phyloP scores from a whole-genome alignment of 805 yeast genomes.

The Blastobotrys terrestris region DNA sequence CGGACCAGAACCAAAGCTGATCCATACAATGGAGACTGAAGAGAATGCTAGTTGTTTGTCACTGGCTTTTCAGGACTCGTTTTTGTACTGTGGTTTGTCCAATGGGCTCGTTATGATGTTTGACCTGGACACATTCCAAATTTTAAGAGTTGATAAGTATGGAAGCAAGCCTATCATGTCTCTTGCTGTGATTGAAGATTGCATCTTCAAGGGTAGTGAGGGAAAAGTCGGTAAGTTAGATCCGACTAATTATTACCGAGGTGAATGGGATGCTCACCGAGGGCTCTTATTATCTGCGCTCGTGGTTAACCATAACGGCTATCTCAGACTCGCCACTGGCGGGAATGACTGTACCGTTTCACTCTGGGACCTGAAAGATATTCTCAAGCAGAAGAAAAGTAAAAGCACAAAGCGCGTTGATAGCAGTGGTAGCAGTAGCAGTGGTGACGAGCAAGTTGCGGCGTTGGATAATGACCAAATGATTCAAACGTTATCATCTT shows the following conservation, averaged over 20 bases:
- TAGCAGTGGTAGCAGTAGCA: neutral
- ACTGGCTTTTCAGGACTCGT: conserved; percentile 55
- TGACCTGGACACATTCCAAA: conserved; percentile 80
- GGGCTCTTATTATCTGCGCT: conserved; percentile 55
- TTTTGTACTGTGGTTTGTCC: conserved; percentile 75
- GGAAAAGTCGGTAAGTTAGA: conserved; percentile 47
- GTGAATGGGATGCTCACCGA: conserved; percentile 47
- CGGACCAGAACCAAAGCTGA: conserved; percentile 13
- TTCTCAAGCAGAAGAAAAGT: neutral
- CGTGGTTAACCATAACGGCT: conserved; percentile 36
- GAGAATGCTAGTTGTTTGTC: conserved; percentile 58
- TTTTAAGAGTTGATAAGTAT: conserved; percentile 35
- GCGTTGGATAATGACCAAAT: conserved; percentile 53
- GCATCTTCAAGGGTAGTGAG: conserved; percentile 58
- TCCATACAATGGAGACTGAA: conserved; percentile 48
- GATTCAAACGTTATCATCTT: conserved; percentile 51
- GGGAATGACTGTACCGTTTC: conserved; percentile 63
- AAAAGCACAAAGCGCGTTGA: neutral
- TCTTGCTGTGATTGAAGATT: conserved; percentile 48
- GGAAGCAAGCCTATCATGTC: conserved; percentile 52
- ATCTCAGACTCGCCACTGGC: conserved; percentile 51
- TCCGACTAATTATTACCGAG: conserved; percentile 39
- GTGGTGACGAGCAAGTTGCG: conserved; percentile 6
- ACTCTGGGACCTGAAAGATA: conserved; percentile 54
- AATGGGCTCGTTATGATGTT: conserved; percentile 73